Conservation (phyloP, 2,329 filamentous ascomycete species). For the Ilyonectria sp. region DNA sequence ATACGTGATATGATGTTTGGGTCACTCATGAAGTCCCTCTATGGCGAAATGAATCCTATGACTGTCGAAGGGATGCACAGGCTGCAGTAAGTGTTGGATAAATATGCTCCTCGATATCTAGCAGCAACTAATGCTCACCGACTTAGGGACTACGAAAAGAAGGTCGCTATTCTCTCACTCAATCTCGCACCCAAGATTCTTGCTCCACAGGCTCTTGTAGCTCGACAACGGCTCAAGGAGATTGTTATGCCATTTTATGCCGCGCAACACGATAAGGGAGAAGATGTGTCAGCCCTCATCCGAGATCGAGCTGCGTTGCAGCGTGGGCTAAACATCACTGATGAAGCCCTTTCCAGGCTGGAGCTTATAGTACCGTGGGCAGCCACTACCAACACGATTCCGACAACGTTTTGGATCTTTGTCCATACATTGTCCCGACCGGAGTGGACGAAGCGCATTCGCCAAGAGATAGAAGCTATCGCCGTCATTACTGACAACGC, state of each 20-base stretch:
- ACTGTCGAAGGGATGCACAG: background rate
- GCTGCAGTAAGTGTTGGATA: background rate
- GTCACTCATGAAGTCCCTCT: background rate
- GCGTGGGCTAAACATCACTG: slow-evolving; percentile 6
- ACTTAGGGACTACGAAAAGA: slow-evolving; percentile 22
- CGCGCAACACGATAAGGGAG: slow-evolving; percentile 7
- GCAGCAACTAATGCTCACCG: background rate
- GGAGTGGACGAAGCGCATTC: slow-evolving; percentile 1
- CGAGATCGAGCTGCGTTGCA: slow-evolving; percentile 8
- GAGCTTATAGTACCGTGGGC: slow-evolving; percentile 26
- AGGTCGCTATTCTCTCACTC: background rate
- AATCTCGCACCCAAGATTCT: slow-evolving; percentile 13
- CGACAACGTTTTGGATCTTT: slow-evolving; percentile 30
- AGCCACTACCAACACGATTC: slow-evolving; percentile 24
- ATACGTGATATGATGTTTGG: slow-evolving; percentile 2
- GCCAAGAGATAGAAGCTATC: slow-evolving; percentile 16
- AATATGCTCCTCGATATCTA: background rate
- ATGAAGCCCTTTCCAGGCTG: slow-evolving; percentile 4
- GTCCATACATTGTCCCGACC: slow-evolving; percentile 20
- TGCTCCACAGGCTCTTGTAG: slow-evolving; percentile 4
- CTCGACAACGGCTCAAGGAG: slow-evolving; percentile 4
- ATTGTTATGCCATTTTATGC: slow-evolving; percentile 5
- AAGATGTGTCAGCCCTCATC: slow-evolving; percentile 21
- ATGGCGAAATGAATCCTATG: slow-evolving; percentile 3
- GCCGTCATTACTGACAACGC: background rate